Evolutionary conservation across 352 stramenopile genomes (phyloP), one percentile per base, ranked within the genome.

Genomic region (Phytophthora ohioensis): DNA sequence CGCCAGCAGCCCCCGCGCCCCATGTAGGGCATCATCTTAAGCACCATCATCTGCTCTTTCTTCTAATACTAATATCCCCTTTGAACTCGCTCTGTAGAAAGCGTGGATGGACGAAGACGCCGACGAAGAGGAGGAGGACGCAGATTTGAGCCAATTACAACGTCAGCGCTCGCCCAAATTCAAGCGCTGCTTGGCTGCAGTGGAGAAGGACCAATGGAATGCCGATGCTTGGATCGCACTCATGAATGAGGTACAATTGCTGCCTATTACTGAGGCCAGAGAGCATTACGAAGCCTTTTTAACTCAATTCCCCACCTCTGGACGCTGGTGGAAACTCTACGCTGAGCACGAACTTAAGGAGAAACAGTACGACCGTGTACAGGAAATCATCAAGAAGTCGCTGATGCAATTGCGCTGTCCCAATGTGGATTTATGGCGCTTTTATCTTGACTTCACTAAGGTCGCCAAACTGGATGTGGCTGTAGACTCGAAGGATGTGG

Each of bases 381-480:
- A 94, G 60, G 85, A 90, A 57, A 93, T 97, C 69, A 93, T 97
- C 53, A 91, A 93, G 70, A 94, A 93, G 73, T 93, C 88, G 59
- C 83, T 97, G 35, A 92, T 95, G 82, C 79, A 94, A 73, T 63
- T 95, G 46, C 83, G 88, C 17, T 94, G 87, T 56, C 88, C 87
- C 27, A 75, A 95, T 49, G 77, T 97, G 51, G 90, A 97, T 13
- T 76, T 97, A 15, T 97, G 90, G 90, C 76, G 86, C 3, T 95
- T 97, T 51, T 97, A 97, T 71, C 75, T 97, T 34, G 88, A 90
- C 66, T 95, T 97, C 57, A 95, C 88, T 34, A 94, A 94, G 62
- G 86, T 93, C 51, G 86, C 91, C 3, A 90, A 94, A 52, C 73
- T 95, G 48, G 87, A 95, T 47, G 82, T 92, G 45, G 87, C 87